A percentile compares a stretch with the other conserved stretches of the same genome.
These are phyloP conservation scores for Pyrus pyrifolia DNA, from an alignment of 306 rosid species.

Conservation along the genomic window DNA sequence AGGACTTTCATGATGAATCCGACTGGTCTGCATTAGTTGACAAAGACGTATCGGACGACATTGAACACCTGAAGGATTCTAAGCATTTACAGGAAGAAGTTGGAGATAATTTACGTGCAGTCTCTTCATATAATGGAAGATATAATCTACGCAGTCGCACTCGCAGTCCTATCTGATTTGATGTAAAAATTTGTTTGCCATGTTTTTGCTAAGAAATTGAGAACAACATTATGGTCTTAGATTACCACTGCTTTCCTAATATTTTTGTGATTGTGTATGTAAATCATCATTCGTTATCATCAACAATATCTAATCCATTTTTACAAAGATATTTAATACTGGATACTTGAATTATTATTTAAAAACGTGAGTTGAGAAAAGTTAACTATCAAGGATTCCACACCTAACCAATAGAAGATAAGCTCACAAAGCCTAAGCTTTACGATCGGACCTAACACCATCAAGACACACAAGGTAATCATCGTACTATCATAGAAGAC, in stretches of 20 bases:
- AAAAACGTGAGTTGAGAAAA: not conserved
- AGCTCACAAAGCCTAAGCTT: too few species aligned
- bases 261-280: not conserved
- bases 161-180: not conserved
- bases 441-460: too few species aligned
- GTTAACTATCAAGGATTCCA: not conserved
- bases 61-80: not conserved
- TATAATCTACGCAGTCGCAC: conserved; percentile 51
- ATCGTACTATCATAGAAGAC: too few species aligned
- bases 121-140: conserved; percentile 13
- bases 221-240: not conserved
- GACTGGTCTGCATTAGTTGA: conserved; percentile 18
- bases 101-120: conserved; percentile 38
- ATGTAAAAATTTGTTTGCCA: not conserved
- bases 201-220: not conserved
- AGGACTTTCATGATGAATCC: too few species aligned
- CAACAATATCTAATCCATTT: not conserved
- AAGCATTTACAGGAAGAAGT: conserved; percentile 29
- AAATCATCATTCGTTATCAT: not conserved
- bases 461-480: too few species aligned
- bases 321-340: not conserved
- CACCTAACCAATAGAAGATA: too few species aligned
- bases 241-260: not conserved
- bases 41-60: conserved; percentile 1
- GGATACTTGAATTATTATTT: not conserved